Percentiles rank a stretch among this genome's conserved stretches.
Evolutionary conservation across 495 filamentous ascomycete genomes (phyloP).

Genomic region (Aspergillus haitiensis): DNA sequence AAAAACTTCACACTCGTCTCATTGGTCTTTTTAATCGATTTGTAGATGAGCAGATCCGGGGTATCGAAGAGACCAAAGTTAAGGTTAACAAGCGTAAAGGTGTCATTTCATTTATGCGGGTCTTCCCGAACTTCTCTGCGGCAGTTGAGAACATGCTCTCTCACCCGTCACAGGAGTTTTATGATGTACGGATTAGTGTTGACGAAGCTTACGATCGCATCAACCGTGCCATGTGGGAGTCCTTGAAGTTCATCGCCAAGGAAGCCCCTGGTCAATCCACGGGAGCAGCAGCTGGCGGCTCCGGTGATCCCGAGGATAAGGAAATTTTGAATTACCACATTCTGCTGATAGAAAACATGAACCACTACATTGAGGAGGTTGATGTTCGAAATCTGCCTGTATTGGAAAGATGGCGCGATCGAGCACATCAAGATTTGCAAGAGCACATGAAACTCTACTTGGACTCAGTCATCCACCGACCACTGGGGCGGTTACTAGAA

Average conservation of each 20-base stretch:
- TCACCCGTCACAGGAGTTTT: constrained; percentile 52
- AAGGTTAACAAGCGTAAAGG: constrained; percentile 98
- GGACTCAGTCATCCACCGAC: constrained; percentile 81
- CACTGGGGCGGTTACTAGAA: constrained; percentile 85
- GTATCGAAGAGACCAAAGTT: constrained; percentile 98
- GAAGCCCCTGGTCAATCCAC: constrained; percentile 68
- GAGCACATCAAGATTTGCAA: constrained; percentile 73
- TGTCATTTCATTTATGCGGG: constrained; percentile 89
- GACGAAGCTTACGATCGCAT: constrained; percentile 86
- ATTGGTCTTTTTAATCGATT: constrained; percentile 80
- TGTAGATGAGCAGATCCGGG: constrained; percentile 89
- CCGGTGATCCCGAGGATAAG: constrained; percentile 81
- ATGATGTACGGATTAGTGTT: constrained; percentile 69
- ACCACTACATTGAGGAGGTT: constrained; percentile 91
- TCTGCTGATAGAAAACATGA: constrained; percentile 97
- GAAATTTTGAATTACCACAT: constrained; percentile 96
- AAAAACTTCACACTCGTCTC: constrained; percentile 75
- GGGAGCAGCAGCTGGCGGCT: constrained; percentile 51
- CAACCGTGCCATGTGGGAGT: constrained; percentile 96
- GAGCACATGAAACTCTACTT: constrained; percentile 89
- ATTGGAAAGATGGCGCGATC: constrained; percentile 75
- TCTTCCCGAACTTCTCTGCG: constrained; percentile 81
- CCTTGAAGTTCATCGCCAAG: constrained; percentile 90
- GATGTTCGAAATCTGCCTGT: constrained; percentile 71
- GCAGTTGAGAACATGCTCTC: constrained; percentile 80